phyloP scores from a whole-genome alignment of 768 basidiomycete species.

The Lentinula sp. region DNA sequence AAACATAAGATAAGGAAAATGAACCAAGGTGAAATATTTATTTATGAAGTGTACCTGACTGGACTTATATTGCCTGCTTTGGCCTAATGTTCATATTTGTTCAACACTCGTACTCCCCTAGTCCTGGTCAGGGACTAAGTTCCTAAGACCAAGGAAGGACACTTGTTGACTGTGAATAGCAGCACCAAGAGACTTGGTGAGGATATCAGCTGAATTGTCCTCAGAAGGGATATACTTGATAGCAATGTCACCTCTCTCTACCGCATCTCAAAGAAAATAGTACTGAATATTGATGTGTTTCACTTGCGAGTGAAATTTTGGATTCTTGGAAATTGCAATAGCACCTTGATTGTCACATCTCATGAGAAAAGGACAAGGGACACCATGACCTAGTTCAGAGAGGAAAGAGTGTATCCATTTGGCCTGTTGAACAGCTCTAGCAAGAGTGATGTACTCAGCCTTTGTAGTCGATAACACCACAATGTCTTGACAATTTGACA shows the following conservation, averaged over 20 bases:
- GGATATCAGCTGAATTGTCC: conserved; percentile 21
- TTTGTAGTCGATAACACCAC: not conserved
- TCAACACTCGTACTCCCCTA: conserved; percentile 1
- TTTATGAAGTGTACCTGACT: no score
- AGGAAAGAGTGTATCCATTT: not conserved
- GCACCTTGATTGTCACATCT: conserved; percentile 20
- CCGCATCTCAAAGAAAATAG: conserved; percentile 21
- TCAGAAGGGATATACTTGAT: conserved; percentile 11
- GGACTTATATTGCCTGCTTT: no score
- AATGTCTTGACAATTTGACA: not conserved
- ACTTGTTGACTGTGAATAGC: no score
- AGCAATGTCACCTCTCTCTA: conserved; percentile 8
- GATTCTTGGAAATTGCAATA: conserved; percentile 17
- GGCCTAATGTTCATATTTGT: no score
- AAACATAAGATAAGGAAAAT: no score
- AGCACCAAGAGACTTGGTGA: conserved; percentile 9
- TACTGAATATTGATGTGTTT: conserved; percentile 31
- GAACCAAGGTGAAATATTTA: no score
- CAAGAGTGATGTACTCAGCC: not conserved
- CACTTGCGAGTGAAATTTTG: conserved; percentile 16
- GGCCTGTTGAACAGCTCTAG: not conserved
- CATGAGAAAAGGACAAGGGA: not conserved
- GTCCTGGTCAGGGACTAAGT: no score
- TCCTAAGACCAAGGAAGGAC: no score
- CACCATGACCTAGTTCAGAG: not conserved